Base-by-base conservation (phyloP, 225 moss, liverwort and hornwort species). In the Polytrichum formosum region DNA sequence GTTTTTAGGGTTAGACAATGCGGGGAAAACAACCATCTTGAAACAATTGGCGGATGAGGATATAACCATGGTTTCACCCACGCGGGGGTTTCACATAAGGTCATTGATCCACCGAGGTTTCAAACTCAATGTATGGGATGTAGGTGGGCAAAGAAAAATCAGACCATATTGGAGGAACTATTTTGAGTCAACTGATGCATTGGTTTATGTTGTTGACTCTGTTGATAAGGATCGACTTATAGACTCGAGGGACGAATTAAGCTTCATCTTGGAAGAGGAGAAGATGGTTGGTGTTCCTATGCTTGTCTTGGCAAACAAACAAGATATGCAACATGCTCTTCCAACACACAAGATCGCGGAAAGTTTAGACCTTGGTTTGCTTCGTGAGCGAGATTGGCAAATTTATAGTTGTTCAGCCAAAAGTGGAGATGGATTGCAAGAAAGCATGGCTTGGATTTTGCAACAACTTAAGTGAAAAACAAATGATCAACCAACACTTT, bases 41-140 rank as follows among this genome's bases (percentile, higher is more conserved):
- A 75, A 75, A 33, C 70, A 56, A 0, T 72, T 88, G 35, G 77
- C 82, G 0, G 59, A 78, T 71, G 79, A 66, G 26, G 82, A 88
- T 67, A 55, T 72, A 26, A 72, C 25, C 28, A 71, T 77, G 0
- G 72, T 78, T 1, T 55, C 16, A 1, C 85, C 80, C 0, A 85
- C 88, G 0, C 73, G 85, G 78, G 88, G 88, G 7, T 88, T 88
- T 53, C 84, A 88, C 63, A 78, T 88, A 61, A 73, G 65, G 75
- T 84, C 84, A 35, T 21, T 88, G 23, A 72, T 88, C 62, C 82
- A 82, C 27, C 77, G 77, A 54, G 80, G 76, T 4, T 80, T 88
- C 58, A 88, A 85, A 79, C 80, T 88, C 19, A 82, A 88, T 1
- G 79, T 84, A 26, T 88, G 84, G 88, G 88, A 84, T 67, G 69